Conservation (phyloP, 148 eudicot genomes). For the Pouteria glomerata region DNA sequence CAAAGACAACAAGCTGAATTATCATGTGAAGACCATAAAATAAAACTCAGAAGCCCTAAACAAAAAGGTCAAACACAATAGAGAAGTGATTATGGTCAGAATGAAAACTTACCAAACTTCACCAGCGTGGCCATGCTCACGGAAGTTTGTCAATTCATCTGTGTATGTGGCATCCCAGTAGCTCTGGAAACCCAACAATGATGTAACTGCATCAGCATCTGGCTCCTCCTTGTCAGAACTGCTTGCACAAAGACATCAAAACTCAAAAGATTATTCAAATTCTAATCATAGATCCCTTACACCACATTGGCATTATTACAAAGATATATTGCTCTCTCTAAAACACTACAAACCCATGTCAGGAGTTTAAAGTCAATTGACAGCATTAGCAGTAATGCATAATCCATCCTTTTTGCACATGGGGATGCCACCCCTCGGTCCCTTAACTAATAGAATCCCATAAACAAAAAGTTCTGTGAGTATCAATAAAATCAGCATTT, state of each 20-base stretch:
- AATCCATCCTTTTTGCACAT: no score
- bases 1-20: not conserved
- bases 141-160: constrained; percentile 82
- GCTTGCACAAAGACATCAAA: constrained; percentile 8
- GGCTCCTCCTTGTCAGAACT: constrained; percentile 96
- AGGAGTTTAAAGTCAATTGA: not conserved
- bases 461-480: not conserved
- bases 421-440: no score
- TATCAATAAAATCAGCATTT: constrained; percentile 4
- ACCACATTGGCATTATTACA: not conserved
- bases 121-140: constrained; percentile 97
- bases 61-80: not conserved
- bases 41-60: not conserved
- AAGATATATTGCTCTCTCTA: not conserved
- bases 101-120: constrained; percentile 78
- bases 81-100: not conserved
- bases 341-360: not conserved
- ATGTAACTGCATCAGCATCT: constrained; percentile 69
- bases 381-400: not conserved
- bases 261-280: not conserved
- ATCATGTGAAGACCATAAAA: not conserved
- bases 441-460: not conserved
- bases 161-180: constrained; percentile 91
- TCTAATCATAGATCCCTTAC: not conserved
- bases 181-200: constrained; percentile 97